Base-by-base conservation (phyloP, 1,284 basidiomycete species). In the Heliocybe sulcata region DNA sequence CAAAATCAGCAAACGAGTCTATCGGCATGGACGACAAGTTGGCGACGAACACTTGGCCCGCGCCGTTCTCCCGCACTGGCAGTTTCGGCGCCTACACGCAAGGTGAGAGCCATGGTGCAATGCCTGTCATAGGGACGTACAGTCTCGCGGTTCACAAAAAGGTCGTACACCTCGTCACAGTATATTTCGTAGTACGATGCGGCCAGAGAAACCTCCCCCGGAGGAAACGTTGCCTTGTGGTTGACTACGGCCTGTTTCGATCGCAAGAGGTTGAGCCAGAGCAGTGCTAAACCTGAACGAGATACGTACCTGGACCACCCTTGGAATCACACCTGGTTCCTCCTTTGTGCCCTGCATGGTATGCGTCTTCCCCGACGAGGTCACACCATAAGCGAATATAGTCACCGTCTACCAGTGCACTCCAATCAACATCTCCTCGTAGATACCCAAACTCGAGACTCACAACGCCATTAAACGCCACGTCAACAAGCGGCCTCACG, bases 141-240 rank as follows among this genome's bases (percentile, higher is more conserved):
- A 50, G 76, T 81, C 53, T 87, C 87, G 47, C 85, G 74, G 52
- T 79, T 72, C 2, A 87, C 85, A 2, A 93, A 76, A 2, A 94
- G 76, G 64, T 93, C 90, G 63, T 89, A 92, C 1, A 88, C 85
- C 56, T 92, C 88, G 61, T 93, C 90, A 63, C 90, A 90, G 69
- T 92, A 90, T 45, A 92, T 90, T 65, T 92, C 91, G 79, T 92
- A 88, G 60, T 91, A 92, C 0, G 87, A 89, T 16, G 88, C 73
- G 3, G 75, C 61, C 2, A 91, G 67, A 29, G 47, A 25, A 49
- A 49, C 27, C 38, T 42, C 4, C 16, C 38, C 38, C 3, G 38
- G 8, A n/a, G 38, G 38, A 4, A 42, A 20, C 38, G 38, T 20
- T 6, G 38, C 12, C 38, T 42, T 42, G 3, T n/a, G 38, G n/a